phyloP scores from a whole-genome alignment of 306 rosid genomes.

The Sphenostylis stenocarpa region DNA sequence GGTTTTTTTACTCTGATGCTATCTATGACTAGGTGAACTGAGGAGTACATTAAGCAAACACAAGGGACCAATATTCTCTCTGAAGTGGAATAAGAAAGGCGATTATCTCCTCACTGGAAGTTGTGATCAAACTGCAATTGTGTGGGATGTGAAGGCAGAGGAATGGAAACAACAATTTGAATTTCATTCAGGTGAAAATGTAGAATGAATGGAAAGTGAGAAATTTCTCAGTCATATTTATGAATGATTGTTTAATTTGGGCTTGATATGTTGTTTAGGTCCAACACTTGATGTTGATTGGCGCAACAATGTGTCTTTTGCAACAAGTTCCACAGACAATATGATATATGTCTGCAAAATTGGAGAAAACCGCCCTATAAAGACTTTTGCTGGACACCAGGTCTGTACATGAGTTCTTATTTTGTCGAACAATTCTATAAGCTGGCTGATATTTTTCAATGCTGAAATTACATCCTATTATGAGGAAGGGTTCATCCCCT shows the following conservation, averaged over 20 bases:
- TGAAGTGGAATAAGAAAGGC: slow-evolving; percentile 95
- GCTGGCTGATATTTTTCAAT: neutral
- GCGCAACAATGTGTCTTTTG: slow-evolving; percentile 91
- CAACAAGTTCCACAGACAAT: slow-evolving; percentile 83
- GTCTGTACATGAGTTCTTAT: slow-evolving; percentile 40
- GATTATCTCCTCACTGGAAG: slow-evolving; percentile 96
- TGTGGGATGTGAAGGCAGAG: slow-evolving; percentile 91
- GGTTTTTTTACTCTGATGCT: slow-evolving; percentile 28
- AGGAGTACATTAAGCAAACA: slow-evolving; percentile 82
- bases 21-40: slow-evolving; percentile 65
- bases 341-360: slow-evolving; percentile 92
- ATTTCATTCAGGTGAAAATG: slow-evolving; percentile 73
- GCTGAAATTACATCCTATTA: neutral
- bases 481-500: neutral
- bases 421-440: neutral
- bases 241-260: slow-evolving; percentile 19
- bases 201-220: slow-evolving; percentile 11
- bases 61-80: slow-evolving; percentile 89
- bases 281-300: slow-evolving; percentile 96
- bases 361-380: slow-evolving; percentile 78
- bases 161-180: slow-evolving; percentile 93
- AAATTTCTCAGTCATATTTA: slow-evolving; percentile 14
- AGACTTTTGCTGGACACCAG: slow-evolving; percentile 90
- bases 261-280: slow-evolving; percentile 56
- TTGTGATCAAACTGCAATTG: slow-evolving; percentile 92